Conservation (phyloP, 164 flowering plant species). For the Buxus sempervirens region DNA sequence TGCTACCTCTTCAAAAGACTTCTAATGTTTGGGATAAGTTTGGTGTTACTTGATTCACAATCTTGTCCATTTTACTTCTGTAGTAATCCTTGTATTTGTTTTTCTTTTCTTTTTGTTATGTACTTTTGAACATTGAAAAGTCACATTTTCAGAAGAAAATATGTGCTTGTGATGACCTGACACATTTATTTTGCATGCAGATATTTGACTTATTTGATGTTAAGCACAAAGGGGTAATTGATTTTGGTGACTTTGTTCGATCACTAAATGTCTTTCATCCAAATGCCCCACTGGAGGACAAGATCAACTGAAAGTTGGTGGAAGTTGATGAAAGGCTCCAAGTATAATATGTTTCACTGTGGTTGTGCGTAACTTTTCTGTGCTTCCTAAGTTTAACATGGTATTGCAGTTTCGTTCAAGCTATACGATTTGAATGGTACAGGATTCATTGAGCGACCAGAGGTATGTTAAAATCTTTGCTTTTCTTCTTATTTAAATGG, state of each 20-base stretch:
- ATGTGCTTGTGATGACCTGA: not conserved
- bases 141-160: no score
- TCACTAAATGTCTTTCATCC: conserved; percentile 91
- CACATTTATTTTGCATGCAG: conserved; percentile 35
- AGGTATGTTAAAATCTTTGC: conserved; percentile 41
- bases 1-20: no score
- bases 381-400: not conserved
- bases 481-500: not conserved
- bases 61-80: no score
- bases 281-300: conserved; percentile 73
- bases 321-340: not conserved
- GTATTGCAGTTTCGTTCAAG: conserved; percentile 66
- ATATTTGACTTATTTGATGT: conserved; percentile 92
- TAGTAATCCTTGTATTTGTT: no score
- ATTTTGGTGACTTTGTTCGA: conserved; percentile 92
- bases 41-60: no score
- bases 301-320: conserved; percentile 74
- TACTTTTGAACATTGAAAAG: no score
- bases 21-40: no score
- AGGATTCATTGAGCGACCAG: conserved; percentile 93
- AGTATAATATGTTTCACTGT: not conserved
- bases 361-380: not conserved
- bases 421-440: conserved; percentile 88
- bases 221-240: conserved; percentile 77
- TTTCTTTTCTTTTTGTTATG: no score